Percentiles rank a stretch among this genome's conserved stretches.
Conservation (phyloP, 371 early-diverging fungal genomes). For the Umbelopsis sp. region DNA sequence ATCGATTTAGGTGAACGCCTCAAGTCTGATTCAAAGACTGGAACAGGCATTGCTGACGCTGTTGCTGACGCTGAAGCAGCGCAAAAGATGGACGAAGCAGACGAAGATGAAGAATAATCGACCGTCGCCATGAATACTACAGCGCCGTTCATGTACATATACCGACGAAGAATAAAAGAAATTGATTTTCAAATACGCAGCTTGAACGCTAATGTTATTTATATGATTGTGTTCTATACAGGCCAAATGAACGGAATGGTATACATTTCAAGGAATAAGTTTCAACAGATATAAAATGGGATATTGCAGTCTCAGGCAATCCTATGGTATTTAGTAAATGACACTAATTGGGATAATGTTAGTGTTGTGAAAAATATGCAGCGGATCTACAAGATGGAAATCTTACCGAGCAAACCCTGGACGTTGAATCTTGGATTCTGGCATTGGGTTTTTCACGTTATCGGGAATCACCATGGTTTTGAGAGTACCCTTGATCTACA, state of each 20-base stretch:
- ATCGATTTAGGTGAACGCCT: conserved; percentile 5
- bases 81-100: conserved; percentile 16
- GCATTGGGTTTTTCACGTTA: conserved; percentile 44
- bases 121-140: not conserved
- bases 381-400: not conserved
- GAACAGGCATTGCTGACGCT: conserved; percentile 8
- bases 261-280: conserved; percentile 10
- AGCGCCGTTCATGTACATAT: conserved; percentile 2
- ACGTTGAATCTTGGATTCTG: conserved; percentile 43
- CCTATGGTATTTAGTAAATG: not conserved
- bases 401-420: conserved; percentile 46
- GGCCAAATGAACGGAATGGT: conserved; percentile 17
- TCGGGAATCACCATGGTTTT: conserved; percentile 53
- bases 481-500: conserved; percentile 45
- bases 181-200: not conserved
- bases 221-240: conserved; percentile 16
- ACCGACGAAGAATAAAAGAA: not conserved
- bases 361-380: not conserved
- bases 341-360: not conserved
- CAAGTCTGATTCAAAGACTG: conserved; percentile 1
- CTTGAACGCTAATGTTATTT: not conserved
- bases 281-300: not conserved
- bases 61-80: conserved; percentile 13
- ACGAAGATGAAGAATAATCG: not conserved
- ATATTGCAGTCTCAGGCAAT: not conserved